Evolutionary conservation across 2,329 filamentous ascomycete species (phyloP), one percentile per base, ranked within the genome.

Genomic region (Bretziella fagacearum): DNA sequence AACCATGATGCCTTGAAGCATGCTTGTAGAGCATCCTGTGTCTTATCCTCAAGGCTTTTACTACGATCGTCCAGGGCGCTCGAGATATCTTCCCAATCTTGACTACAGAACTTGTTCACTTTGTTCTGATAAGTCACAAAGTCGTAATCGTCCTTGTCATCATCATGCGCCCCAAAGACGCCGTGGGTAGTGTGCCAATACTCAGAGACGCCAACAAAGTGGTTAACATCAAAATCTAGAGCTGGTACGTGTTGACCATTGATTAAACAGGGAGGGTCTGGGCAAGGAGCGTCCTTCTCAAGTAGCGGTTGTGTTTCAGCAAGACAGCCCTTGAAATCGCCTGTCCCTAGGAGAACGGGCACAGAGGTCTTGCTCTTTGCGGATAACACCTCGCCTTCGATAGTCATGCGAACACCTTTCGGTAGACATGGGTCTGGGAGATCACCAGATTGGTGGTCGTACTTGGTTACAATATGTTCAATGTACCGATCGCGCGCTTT

Each of bases 111-210:
- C 5, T 84, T 74, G 51, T 79, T 72, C 3, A 96, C 91, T 29
- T 81, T 77, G 52, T 80, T 70, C 58, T 96, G 87, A 56, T 96
- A 98, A 0, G 82, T 86, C 0, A 83, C 77, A 54, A 84, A 80
- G 22, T 52, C 48, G 8, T 48, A 42, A n/a, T 49, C 48, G 54
- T 86, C 83, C 54, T 83, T 80, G 52, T 74, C 71, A 53, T 84
- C 77, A 3, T 77, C 77, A 39, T 51, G 49, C 13, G 44, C 35
- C 6, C 49, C 49, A 55, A 98, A 96, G 2, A 96, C 80, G 47
- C 91, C 86, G 56, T 98, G 91, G 0, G 91, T 98, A 0, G 89
- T 93, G 61, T 98, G 91, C 89, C 91, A 98, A 63, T 93, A 98
- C 59, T 98, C 91, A 1, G 89, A 96, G 3, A 98, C 89, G 8